Conservation (phyloP, 257 asterid species). For the Capsicum chinense region DNA sequence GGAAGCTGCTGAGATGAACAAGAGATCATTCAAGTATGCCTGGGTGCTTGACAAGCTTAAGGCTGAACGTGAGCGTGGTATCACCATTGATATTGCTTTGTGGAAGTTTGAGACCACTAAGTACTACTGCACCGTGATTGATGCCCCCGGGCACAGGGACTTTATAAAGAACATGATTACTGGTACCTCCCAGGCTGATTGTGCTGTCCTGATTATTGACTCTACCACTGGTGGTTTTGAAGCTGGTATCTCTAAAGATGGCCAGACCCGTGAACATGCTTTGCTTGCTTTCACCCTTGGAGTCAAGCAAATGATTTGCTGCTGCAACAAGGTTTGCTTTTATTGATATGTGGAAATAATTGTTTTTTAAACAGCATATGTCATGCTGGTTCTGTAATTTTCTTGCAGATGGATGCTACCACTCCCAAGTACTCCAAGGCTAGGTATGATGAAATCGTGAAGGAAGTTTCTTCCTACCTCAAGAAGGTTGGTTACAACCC, state of each 20-base stretch:
- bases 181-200: slow-evolving; percentile 87
- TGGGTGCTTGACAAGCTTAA: slow-evolving; percentile 91
- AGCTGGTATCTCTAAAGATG: slow-evolving; percentile 87
- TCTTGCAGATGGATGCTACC: not conserved
- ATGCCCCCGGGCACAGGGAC: slow-evolving; percentile 91
- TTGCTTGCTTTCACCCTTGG: slow-evolving; percentile 83
- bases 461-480: slow-evolving; percentile 22
- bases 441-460: slow-evolving; percentile 13
- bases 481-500: slow-evolving; percentile 16
- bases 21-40: slow-evolving; percentile 85
- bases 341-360: not conserved
- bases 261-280: slow-evolving; percentile 89
- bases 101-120: slow-evolving; percentile 90
- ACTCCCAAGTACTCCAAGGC: slow-evolving; percentile 19
- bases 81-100: slow-evolving; percentile 82
- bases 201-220: slow-evolving; percentile 80
- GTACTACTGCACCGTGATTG: slow-evolving; percentile 89
- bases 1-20: slow-evolving; percentile 91
- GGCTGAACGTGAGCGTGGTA: slow-evolving; percentile 95
- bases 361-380: not conserved
- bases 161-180: slow-evolving; percentile 88
- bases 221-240: slow-evolving; percentile 92
- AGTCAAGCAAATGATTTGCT: slow-evolving; percentile 81
- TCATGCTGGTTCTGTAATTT: not conserved
- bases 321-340: slow-evolving; percentile 69